A percentile compares a stretch with the other conserved stretches of the same genome.
Conservation (phyloP, 768 basidiomycete genomes). For the Leccinum sublutescens region DNA sequence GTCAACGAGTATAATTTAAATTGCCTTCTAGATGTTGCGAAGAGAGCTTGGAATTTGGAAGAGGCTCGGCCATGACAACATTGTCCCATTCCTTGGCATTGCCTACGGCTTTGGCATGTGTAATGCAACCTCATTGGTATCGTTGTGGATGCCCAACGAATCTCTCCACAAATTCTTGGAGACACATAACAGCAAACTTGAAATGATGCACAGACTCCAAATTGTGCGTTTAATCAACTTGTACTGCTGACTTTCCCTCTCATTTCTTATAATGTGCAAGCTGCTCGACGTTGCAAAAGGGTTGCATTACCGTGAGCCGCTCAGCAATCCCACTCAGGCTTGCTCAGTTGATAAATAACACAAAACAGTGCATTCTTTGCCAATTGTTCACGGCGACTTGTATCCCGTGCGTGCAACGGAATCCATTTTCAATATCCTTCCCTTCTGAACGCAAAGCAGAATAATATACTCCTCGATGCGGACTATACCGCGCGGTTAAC, state of each 20-base stretch:
- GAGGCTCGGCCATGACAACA: not conserved
- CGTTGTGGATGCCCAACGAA: not conserved
- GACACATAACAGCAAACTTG: not conserved
- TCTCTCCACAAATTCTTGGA: not conserved
- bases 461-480: not conserved
- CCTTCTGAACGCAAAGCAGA: not conserved
- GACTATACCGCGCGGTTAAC: not conserved
- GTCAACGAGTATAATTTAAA: not conserved
- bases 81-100: not conserved
- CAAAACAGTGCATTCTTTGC: not conserved
- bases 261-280: not conserved
- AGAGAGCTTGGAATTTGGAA: not conserved
- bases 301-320: not conserved
- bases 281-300: not conserved
- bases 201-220: not conserved
- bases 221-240: not conserved
- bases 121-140: not conserved
- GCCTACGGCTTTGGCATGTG: not conserved
- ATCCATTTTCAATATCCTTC: not conserved
- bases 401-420: not conserved
- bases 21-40: not conserved
- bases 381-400: not conserved
- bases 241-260: not conserved
- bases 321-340: not conserved
- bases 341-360: not conserved